Evolutionary conservation across 148 eudicot genomes (phyloP), one percentile per base, ranked within the genome.

Genomic region (Silene uniflora): DNA sequence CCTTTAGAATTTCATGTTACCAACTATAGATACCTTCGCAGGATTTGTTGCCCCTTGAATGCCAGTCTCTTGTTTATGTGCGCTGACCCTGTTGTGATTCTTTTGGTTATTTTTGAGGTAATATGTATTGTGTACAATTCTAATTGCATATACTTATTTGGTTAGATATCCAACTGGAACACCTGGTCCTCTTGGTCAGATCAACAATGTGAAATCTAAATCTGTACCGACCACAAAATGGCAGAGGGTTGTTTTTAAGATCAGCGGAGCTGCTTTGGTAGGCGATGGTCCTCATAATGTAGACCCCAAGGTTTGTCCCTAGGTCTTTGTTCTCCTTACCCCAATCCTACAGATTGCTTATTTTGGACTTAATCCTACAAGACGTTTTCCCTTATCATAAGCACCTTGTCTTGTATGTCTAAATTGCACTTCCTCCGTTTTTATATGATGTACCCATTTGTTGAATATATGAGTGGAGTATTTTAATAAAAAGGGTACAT

Each of bases 161-260:
- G 73, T 73, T 85, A 93, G 98, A 85, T 87, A 86, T 85, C 78
- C 89, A 66, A 67, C 81, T 39, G 80, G 88, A 67, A 83, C 88
- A 55, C 70, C 84, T 63, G 88, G 84, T 81, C 83, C 91, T 22
- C 83, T 83, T 79, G 88, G 82, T 63, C 96, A 83, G 73, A 78
- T 85, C 69, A 86, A 64, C 74, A 87, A 72, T 66, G 32, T 83
- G 68, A 95, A 95, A 85, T 73, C 88, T 68, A 96, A 92, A 86
- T 66, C 94, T 71, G 69, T 84, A 58, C 58, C 85, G 58, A 89
- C 64, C 62, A 84, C 86, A 44, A 90, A 91, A 84, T 92, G 99
- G 99, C 90, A 92, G 77, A 92, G 99, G 86, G 99, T 96, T 58
- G 91, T 96, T 68, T 87, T 96, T 70, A 96, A 92, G 86, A 91